These are phyloP conservation scores for Urochloa ruziziensis DNA, from an alignment of 176 grass and related monocot species.

Conservation along the genomic window DNA sequence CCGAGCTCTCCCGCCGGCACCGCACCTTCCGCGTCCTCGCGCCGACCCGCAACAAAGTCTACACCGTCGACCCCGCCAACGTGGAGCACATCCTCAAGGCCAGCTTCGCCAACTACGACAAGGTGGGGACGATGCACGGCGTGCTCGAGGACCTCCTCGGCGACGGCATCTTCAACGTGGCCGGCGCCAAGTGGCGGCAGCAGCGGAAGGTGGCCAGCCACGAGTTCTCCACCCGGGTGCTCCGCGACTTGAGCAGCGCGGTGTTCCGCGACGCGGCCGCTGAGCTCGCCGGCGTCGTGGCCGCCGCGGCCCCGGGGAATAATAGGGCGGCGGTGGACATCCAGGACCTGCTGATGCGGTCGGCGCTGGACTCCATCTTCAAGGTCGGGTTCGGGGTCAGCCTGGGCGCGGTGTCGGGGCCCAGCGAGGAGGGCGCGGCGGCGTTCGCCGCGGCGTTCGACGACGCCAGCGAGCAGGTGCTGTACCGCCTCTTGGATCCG, in stretches of 20 bases:
- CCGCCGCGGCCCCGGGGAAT: background rate
- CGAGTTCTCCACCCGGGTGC: slow-evolving; percentile 65
- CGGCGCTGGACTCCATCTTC: too few relatives aligned
- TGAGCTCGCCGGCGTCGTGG: slow-evolving; percentile 46
- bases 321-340: too few relatives aligned
- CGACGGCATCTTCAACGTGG: slow-evolving; percentile 84
- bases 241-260: slow-evolving; percentile 65
- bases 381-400: too few relatives aligned
- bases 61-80: slow-evolving; percentile 69
- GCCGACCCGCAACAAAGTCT: slow-evolving; percentile 58
- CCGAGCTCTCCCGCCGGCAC: slow-evolving; percentile 38
- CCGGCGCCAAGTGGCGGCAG: slow-evolving; percentile 72
- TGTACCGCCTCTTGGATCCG: too few relatives aligned
- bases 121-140: slow-evolving; percentile 43
- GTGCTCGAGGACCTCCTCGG: too few relatives aligned
- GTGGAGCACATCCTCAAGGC: slow-evolving; percentile 85
- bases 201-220: slow-evolving; percentile 80
- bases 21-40: slow-evolving; percentile 75
- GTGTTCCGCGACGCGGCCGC: slow-evolving; percentile 58
- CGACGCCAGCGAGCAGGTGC: slow-evolving; percentile 46
- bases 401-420: too few relatives aligned
- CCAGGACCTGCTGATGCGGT: too few relatives aligned
- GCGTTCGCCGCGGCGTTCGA: slow-evolving; percentile 76
- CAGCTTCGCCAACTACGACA: slow-evolving; percentile 85
- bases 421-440: too few relatives aligned